A percentile compares a stretch with the other conserved stretches of the same genome.
These are phyloP conservation scores for Desmodesmus armatus DNA, from an alignment of 139 green algal genomes.

Conservation along the genomic window DNA sequence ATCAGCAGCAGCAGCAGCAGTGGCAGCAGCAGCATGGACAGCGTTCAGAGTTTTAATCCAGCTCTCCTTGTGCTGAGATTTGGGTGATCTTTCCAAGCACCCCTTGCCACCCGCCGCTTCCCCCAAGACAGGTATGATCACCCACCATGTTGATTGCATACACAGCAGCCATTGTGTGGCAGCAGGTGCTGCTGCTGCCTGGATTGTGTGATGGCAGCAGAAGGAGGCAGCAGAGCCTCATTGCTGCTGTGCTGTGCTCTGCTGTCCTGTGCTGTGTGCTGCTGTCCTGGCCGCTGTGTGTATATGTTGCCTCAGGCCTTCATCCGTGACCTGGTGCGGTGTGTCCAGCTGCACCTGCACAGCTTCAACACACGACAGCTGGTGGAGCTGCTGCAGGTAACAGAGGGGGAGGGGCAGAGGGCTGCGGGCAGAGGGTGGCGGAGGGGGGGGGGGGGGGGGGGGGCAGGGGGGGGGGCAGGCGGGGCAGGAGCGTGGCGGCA, in stretches of 20 bases:
- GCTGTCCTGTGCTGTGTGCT: neutral
- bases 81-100: neutral
- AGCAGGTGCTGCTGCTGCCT: neutral
- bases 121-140: neutral
- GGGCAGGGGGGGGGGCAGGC: neutral
- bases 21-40: neutral
- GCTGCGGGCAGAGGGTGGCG: neutral
- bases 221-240: neutral
- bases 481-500: neutral
- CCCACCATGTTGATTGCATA: no score
- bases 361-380: slow-evolving; percentile 7
- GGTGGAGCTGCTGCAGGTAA: neutral
- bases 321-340: slow-evolving; percentile 6
- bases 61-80: neutral
- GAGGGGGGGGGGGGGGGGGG: neutral
- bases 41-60: neutral
- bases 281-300: neutral
- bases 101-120: neutral
- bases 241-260: neutral
- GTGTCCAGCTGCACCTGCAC: slow-evolving; percentile 20
- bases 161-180: no score
- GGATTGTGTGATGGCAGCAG: neutral
- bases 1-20: neutral
- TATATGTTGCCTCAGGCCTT: neutral
- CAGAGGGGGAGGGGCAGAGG: neutral